phyloP scores from a whole-genome alignment of 768 basidiomycete genomes.

The Auriscalpium vulgare region DNA sequence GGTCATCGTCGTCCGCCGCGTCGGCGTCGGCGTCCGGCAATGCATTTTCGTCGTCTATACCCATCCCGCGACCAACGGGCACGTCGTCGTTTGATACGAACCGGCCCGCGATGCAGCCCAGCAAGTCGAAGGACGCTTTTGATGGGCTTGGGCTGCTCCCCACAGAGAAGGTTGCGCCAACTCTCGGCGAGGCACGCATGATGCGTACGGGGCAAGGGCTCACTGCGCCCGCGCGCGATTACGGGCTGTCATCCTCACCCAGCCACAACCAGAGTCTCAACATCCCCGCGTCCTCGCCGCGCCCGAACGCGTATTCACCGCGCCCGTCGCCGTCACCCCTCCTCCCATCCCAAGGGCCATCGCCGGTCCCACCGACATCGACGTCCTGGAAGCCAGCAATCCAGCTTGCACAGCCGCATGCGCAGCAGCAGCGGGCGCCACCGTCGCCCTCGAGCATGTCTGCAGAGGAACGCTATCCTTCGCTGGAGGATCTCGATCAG shows the following conservation, averaged over 20 bases:
- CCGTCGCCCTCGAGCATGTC: conserved; percentile 27
- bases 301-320: conserved; percentile 4
- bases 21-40: conserved; percentile 2
- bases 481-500: conserved; percentile 77
- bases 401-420: conserved; percentile 1
- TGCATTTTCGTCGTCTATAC: neutral
- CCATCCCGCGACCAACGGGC: neutral
- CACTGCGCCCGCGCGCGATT: conserved; percentile 13
- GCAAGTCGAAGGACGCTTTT: conserved; percentile 59
- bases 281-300: conserved; percentile 6
- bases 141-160: conserved; percentile 58
- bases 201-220: conserved; percentile 45
- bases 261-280: neutral
- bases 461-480: conserved; percentile 75
- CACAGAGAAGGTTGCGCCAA: conserved; percentile 45
- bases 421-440: conserved; percentile 20
- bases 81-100: neutral
- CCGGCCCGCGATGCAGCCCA: conserved; percentile 5
- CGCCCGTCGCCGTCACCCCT: conserved; percentile 11
- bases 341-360: conserved; percentile 5
- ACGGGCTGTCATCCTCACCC: neutral
- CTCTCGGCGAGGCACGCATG: conserved; percentile 69
- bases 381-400: conserved; percentile 9
- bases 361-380: conserved; percentile 7
- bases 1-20: conserved; percentile 3